These are phyloP conservation scores for Raffaelea deltoideospora DNA, from an alignment of 2,329 filamentous ascomycete species.

Conservation along the genomic window DNA sequence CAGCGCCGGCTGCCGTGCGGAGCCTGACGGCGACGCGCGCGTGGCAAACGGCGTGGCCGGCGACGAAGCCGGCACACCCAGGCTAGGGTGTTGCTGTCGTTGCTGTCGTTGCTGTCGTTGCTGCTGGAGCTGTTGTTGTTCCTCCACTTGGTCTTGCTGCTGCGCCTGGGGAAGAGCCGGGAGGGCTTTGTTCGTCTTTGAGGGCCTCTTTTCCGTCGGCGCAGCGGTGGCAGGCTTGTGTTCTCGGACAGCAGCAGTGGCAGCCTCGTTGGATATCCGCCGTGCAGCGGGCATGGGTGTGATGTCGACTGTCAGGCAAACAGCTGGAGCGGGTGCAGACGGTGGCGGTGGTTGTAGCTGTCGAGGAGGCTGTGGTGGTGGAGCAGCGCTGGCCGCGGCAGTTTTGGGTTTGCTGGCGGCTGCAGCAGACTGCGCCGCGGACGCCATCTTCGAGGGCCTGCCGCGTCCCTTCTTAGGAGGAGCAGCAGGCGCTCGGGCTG, in stretches of 20 bases:
- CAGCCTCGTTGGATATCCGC: too few species aligned
- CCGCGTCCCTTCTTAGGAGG: conserved; percentile 16
- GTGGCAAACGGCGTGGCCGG: conserved; percentile 25
- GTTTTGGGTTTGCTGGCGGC: neutral
- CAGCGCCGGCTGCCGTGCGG: conserved; percentile 36
- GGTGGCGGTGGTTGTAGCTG: too few species aligned
- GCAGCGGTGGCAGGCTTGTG: too few species aligned
- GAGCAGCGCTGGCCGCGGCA: conserved; percentile 1
- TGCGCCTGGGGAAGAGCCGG: neutral
- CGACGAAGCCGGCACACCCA: conserved; percentile 11
- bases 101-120: conserved; percentile 6
- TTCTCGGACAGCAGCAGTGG: too few species aligned
- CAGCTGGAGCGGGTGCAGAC: too few species aligned
- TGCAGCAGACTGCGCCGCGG: conserved; percentile 3
- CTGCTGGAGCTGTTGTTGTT: conserved; percentile 9
- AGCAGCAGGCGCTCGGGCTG: too few species aligned
- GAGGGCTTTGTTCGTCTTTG: neutral
- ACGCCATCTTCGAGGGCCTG: conserved; percentile 17
- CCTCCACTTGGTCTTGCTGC: too few species aligned
- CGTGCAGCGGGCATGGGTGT: neutral
- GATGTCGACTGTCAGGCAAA: neutral
- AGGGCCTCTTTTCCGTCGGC: neutral
- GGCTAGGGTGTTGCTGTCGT: too few species aligned
- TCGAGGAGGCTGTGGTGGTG: too few species aligned
- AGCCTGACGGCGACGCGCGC: conserved; percentile 26